Evolutionary conservation across 2,329 filamentous ascomycete species (phyloP).

Genomic region (Colletotrichum costaricense): DNA sequence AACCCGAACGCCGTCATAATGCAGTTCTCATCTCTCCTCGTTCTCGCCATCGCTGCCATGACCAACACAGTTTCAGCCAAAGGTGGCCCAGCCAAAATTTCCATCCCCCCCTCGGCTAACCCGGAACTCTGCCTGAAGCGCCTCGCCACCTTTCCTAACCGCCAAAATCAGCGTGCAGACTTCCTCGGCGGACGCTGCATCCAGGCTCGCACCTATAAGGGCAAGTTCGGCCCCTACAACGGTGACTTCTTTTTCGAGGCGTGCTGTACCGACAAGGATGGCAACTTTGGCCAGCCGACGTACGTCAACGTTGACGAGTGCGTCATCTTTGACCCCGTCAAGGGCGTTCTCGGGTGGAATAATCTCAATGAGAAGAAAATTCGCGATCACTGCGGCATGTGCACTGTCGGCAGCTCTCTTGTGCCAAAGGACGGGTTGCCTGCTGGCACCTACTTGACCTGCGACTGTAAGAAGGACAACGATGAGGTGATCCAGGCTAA

Average conservation of each 20-base stretch:
- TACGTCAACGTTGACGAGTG: conserved; percentile 10
- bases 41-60: not conserved
- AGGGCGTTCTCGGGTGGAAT: not conserved
- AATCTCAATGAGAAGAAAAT: not conserved
- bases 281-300: conserved; percentile 1
- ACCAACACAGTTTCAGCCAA: not conserved
- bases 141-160: conserved; percentile 8
- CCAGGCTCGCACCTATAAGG: conserved; percentile 9
- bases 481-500: not conserved
- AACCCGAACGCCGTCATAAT: not conserved
- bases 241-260: conserved; percentile 12
- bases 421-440: not conserved
- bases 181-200: conserved; percentile 3
- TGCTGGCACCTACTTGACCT: not conserved
- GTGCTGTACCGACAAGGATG: conserved; percentile 13
- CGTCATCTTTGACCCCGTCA: not conserved
- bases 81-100: not conserved
- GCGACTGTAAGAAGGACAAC: not conserved
- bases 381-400: not conserved
- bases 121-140: conserved; percentile 10
- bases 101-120: not conserved
- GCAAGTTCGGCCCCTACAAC: conserved; percentile 10
- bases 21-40: not conserved
- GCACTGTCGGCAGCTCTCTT: not conserved
- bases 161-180: not conserved